Conservation (phyloP, 805 yeast genomes). For the Schizosaccharomyces octosporus region DNA sequence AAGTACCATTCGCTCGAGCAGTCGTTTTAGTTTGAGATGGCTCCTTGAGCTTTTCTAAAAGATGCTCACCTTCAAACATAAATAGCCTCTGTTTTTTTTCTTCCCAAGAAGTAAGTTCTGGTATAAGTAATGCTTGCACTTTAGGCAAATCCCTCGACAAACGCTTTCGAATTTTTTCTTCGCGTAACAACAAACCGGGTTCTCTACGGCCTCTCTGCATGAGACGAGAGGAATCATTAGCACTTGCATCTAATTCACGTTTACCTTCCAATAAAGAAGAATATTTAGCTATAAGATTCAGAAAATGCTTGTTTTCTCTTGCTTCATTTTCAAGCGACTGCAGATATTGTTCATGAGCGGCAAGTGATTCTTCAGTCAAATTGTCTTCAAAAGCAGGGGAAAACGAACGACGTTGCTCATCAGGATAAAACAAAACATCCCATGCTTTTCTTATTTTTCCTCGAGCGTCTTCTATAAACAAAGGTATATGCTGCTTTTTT, state of each 20-base stretch:
- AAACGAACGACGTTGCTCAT: constrained; percentile 26
- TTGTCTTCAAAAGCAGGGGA: constrained; percentile 19
- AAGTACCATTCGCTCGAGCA: neutral
- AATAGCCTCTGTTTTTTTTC: constrained; percentile 11
- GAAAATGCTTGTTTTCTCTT: constrained; percentile 27
- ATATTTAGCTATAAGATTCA: constrained; percentile 31
- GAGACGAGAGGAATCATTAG: constrained; percentile 59
- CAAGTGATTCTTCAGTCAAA: constrained; percentile 35
- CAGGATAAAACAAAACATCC: constrained; percentile 34
- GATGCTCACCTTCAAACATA: constrained; percentile 25
- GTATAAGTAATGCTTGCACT: constrained; percentile 27
- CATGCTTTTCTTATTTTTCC: constrained; percentile 34
- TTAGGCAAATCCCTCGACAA: constrained; percentile 46
- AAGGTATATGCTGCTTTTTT: constrained; percentile 40
- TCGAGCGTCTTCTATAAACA: constrained; percentile 40
- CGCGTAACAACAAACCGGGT: constrained; percentile 54
- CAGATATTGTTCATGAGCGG: constrained; percentile 41
- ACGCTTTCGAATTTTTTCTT: constrained; percentile 49
- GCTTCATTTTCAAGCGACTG: constrained; percentile 25
- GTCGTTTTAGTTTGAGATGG: neutral
- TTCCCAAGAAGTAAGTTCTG: constrained; percentile 26
- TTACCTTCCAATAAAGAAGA: constrained; percentile 36
- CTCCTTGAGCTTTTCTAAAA: constrained; percentile 16
- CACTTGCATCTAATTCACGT: constrained; percentile 34
- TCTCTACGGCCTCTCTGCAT: constrained; percentile 16